Percentiles rank a stretch among this genome's conserved stretches.
Evolutionary conservation across 2,329 filamentous ascomycete genomes (phyloP).

Genomic region (Cladobotryum mycophilum): DNA sequence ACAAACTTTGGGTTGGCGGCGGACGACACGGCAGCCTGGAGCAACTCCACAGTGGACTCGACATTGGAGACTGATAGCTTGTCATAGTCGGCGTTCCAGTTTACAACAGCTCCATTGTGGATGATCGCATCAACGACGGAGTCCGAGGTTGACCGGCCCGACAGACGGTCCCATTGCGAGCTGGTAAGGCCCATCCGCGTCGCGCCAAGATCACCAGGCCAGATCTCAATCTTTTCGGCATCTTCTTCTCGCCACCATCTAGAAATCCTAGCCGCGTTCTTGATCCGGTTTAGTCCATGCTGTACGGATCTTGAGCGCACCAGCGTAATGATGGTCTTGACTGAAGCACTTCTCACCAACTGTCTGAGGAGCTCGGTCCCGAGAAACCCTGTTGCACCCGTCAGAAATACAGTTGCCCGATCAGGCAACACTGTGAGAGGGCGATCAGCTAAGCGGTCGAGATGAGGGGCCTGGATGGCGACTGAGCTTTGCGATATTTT

Average conservation of each 20-base stretch:
- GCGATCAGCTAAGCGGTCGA: neutral
- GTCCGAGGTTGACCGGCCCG: neutral
- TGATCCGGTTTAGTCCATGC: constrained; percentile 5
- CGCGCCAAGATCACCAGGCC: constrained; percentile 4
- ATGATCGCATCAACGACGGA: constrained; percentile 54
- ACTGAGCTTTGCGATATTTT: neutral
- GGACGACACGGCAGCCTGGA: constrained; percentile 11
- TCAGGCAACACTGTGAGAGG: neutral
- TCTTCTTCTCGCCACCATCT: constrained; percentile 4
- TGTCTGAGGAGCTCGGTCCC: constrained; percentile 9
- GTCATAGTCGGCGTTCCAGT: constrained; percentile 76
- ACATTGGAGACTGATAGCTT: constrained; percentile 70
- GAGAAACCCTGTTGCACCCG: constrained; percentile 4
- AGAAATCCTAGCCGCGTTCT: neutral
- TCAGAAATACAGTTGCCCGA: constrained; percentile 4
- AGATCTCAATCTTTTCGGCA: constrained; percentile 4
- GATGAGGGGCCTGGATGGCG: neutral
- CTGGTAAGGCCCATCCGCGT: neutral
- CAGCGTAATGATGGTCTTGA: constrained; percentile 1
- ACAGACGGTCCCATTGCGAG: constrained; percentile 1
- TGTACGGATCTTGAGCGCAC: constrained; percentile 1
- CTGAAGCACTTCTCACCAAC: neutral
- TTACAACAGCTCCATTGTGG: constrained; percentile 74
- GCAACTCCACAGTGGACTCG: constrained; percentile 18
- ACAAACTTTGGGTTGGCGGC: constrained; percentile 15